phyloP scores from a whole-genome alignment of 306 rosid species.

The Hippophae rhamnoides region DNA sequence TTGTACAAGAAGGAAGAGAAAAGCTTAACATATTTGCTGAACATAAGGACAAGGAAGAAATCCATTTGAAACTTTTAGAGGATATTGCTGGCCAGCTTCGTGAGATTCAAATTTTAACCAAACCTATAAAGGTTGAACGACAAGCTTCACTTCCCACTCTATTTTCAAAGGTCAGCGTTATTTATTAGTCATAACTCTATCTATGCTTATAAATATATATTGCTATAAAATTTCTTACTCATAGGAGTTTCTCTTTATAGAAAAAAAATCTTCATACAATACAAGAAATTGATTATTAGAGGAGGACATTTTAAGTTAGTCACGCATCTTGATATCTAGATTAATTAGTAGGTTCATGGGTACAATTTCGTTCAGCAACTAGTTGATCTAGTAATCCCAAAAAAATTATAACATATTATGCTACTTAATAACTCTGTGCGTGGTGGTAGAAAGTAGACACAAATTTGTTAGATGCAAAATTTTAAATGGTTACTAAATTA shows the following conservation, averaged over 20 bases:
- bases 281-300: too few relatives aligned
- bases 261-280: too few relatives aligned
- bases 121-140: constrained; percentile 23
- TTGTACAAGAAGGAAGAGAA: constrained; percentile 40
- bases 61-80: constrained; percentile 30
- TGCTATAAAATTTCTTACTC: background rate
- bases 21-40: constrained; percentile 31
- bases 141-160: constrained; percentile 38
- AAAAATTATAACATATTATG: too few relatives aligned
- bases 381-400: too few relatives aligned
- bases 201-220: background rate
- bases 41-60: constrained; percentile 26
- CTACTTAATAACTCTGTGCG: too few relatives aligned
- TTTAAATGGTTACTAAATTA: too few relatives aligned
- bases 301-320: too few relatives aligned
- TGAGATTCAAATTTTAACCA: constrained; percentile 30
- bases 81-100: constrained; percentile 31
- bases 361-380: too few relatives aligned
- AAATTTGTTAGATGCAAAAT: too few relatives aligned
- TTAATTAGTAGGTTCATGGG: too few relatives aligned
- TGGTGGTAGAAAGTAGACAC: too few relatives aligned
- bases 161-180: constrained; percentile 27
- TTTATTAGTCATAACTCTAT: background rate
- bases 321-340: too few relatives aligned
- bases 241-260: background rate